These are phyloP conservation scores for Oenanthe sinensis DNA, from an alignment of 129 eudicot genomes.

Conservation along the genomic window DNA sequence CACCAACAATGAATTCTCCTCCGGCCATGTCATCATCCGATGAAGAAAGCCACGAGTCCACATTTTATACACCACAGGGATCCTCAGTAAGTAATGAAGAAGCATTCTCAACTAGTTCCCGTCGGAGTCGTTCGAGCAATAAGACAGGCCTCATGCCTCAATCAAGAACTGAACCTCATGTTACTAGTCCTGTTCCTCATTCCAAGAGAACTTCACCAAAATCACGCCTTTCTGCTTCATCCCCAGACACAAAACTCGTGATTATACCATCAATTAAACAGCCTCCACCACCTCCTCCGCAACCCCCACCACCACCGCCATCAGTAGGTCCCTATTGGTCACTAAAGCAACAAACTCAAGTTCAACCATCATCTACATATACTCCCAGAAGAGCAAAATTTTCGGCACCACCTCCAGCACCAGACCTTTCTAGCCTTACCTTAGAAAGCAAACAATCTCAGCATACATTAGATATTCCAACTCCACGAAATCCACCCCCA, in stretches of 20 bases:
- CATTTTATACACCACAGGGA: slow-evolving; percentile 84
- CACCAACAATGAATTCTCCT: slow-evolving; percentile 49
- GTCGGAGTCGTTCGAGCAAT: slow-evolving; percentile 23
- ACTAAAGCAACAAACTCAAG: neutral
- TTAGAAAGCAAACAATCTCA: slow-evolving; percentile 30
- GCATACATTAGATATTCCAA: slow-evolving; percentile 24
- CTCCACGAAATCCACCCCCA: slow-evolving; percentile 52
- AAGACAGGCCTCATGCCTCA: slow-evolving; percentile 24
- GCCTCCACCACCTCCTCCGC: slow-evolving; percentile 25
- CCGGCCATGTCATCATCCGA: slow-evolving; percentile 70
- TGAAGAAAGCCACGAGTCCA: slow-evolving; percentile 54
- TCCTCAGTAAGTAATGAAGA: slow-evolving; percentile 74
- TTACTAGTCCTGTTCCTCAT: slow-evolving; percentile 43
- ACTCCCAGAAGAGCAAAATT: slow-evolving; percentile 49
- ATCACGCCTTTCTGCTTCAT: slow-evolving; percentile 53
- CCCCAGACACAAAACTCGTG: slow-evolving; percentile 52
- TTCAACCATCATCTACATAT: slow-evolving; percentile 31
- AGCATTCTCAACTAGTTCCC: slow-evolving; percentile 26
- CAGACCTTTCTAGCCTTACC: slow-evolving; percentile 51
- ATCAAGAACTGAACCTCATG: slow-evolving; percentile 20
- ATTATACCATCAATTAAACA: slow-evolving; percentile 41
- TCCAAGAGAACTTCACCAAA: slow-evolving; percentile 89
- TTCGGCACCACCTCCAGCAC: slow-evolving; percentile 64
- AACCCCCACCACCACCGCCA: slow-evolving; percentile 29
- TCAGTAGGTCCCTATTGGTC: slow-evolving; percentile 11